Base-by-base conservation (phyloP, 176 grass and related monocot genomes). In the Coix lacrymajobi region DNA sequence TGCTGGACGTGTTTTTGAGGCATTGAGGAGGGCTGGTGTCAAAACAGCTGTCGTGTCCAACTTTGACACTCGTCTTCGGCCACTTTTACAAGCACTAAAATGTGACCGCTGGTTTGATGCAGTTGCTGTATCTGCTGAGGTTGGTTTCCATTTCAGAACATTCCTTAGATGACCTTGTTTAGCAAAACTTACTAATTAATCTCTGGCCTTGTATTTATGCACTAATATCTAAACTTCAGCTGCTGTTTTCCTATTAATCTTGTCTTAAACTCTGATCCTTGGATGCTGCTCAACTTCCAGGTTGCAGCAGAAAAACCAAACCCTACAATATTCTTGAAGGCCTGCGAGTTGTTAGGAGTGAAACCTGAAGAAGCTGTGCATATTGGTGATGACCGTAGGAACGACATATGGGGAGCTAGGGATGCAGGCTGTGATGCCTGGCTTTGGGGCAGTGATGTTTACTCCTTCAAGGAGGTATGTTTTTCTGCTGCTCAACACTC, bases 361-460 rank as follows among this genome's bases (percentile, higher is more conserved):
- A 89, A 96, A 79, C 91, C 93, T 78, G 89, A 96, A 84, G 96
- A 94, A 85, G 93, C 83, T 33, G 96, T 99, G 74, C 96, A 96
- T 76, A 87, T 99, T 32, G 96, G 96, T 17, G 96, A 99, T 78
- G 96, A 99, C 85, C 91, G 96, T 30, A 90, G 96, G 80, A 99
- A 96, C 29, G 93, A 99, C 65, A 7, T 99, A 67, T 99, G 93
- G 96, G 96, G 96, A 62, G 96, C 96, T 12, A 92, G 96, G 77
- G 93, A 99, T 77, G 93, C 93, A n/a, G 96, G 96, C 48, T 99
- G 93, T 36, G 96, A 96, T 62, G 96, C 93, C 17, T 96, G 96
- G 96, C 93, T 99, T 12, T 99, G 96, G 93, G 93, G 93, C 82
- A 92, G 87, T 71, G 96, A 99, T 84, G 91, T 99, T 36, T 52